phyloP scores from a whole-genome alignment of 495 filamentous ascomycete genomes.

The Astrocystis sublimbata region DNA sequence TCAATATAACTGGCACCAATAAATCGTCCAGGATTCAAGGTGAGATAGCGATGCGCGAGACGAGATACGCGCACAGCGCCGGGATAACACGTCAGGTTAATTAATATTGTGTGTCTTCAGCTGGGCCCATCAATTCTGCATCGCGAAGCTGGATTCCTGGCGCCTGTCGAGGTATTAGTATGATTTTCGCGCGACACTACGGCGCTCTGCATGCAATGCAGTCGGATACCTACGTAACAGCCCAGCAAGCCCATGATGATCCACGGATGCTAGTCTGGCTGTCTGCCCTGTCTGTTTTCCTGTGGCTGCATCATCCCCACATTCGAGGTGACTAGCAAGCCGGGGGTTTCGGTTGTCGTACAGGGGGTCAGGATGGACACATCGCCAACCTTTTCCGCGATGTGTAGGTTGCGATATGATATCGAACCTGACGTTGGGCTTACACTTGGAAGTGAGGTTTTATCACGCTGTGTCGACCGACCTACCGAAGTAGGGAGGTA shows the following conservation, averaged over 20 bases:
- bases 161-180: too few species aligned
- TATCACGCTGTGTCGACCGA: too few species aligned
- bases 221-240: too few species aligned
- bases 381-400: neutral
- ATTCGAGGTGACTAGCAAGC: neutral
- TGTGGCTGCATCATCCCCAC: slow-evolving; percentile 1
- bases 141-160: too few species aligned
- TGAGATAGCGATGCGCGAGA: neutral
- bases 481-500: too few species aligned
- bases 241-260: too few species aligned
- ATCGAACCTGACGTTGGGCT: neutral
- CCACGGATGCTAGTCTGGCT: neutral
- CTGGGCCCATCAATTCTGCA: too few species aligned
- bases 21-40: neutral
- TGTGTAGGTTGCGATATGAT: neutral
- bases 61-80: neutral
- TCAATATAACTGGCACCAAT: neutral
- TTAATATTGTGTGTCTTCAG: too few species aligned
- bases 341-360: slow-evolving; percentile 3
- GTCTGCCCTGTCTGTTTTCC: too few species aligned
- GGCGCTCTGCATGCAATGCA: too few species aligned
- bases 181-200: too few species aligned
- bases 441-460: neutral
- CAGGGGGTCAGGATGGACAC: neutral
- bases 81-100: too few species aligned